Conservation (phyloP, 148 eudicot species). For the Arbutus unedo region DNA sequence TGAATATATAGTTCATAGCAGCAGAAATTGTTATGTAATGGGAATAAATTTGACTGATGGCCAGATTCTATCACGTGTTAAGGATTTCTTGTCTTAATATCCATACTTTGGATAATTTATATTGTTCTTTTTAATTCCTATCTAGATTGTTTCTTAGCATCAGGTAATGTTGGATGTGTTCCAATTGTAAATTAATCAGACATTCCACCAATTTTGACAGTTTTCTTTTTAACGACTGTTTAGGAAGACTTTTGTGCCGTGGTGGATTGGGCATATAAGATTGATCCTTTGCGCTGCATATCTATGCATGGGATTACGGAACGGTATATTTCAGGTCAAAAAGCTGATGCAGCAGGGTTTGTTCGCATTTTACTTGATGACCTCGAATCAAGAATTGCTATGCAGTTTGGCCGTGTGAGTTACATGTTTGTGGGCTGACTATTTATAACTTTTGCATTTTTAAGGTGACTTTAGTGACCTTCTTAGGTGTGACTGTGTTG, state of each 20-base stretch:
- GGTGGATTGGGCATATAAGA: slow-evolving; percentile 95
- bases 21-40: background rate
- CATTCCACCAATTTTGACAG: slow-evolving; percentile 2
- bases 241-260: slow-evolving; percentile 97
- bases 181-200: slow-evolving; percentile 15
- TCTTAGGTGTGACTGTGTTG: slow-evolving; percentile 16
- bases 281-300: slow-evolving; percentile 92
- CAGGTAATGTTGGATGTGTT: background rate
- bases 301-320: slow-evolving; percentile 95
- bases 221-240: slow-evolving; percentile 8
- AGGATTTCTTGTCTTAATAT: slow-evolving; percentile 1
- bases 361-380: slow-evolving; percentile 91
- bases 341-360: slow-evolving; percentile 97
- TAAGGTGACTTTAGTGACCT: background rate
- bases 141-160: slow-evolving; percentile 2
- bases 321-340: slow-evolving; percentile 81
- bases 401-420: slow-evolving; percentile 73
- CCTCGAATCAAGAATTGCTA: slow-evolving; percentile 84
- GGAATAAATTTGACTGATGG: background rate
- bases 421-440: slow-evolving; percentile 14
- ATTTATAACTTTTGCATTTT: background rate
- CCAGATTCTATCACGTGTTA: background rate
- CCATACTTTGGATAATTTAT: background rate
- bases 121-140: background rate
- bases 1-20: background rate